Evolutionary conservation across 2,329 filamentous ascomycete species (phyloP), one percentile per base, ranked within the genome.

Genomic region (Colletotrichum eremochloae): DNA sequence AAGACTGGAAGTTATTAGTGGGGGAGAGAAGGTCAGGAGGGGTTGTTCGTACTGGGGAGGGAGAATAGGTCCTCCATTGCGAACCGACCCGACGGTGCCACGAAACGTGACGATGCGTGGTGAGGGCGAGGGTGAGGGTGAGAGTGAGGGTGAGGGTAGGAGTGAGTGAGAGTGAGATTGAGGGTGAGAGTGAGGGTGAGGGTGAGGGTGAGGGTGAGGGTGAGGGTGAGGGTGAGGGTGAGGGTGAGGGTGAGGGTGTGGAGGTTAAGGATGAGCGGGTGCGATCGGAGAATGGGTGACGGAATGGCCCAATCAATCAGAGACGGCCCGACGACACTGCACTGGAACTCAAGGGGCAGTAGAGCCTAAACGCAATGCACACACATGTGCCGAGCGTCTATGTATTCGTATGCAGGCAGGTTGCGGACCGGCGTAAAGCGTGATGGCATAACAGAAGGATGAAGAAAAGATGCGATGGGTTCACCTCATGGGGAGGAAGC

Each of bases 1-100:
- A 93, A 93, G 65, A 93, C 89, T 75, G 40, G 18, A 3, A 29
- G 11, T 2, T 6, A 50, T 71, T 3, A 71, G 68, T 38, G 0
- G 0, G 0, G 15, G 46, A 24, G 44, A n/a, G 6, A 18, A n/a
- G 33, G 53, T 29, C 2, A 14, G 8, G 52, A 36, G 15, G 31
- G 2, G 9, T 46, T 33, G 44, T 46, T 24, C 71, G 15, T 68
- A 75, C 73, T 74, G 24, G 73, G 73, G 1, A 75, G 73, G 36
- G 73, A 75, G 44, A 75, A 75, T 5, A 74, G 68, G 68, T 74
- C 73, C 57, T 69, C 73, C 73, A 75, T 75, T 29, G 53, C 63
- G 56, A 40, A 42, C 7, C 7, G 44, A n/a, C 18, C 15, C 18
- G 42, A 44, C 11, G 18, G 18, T 9, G 46, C 7, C 15, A 36